These are phyloP conservation scores for Cladosporium sp. DNA, from an alignment of 2,329 filamentous ascomycete species.

Conservation along the genomic window DNA sequence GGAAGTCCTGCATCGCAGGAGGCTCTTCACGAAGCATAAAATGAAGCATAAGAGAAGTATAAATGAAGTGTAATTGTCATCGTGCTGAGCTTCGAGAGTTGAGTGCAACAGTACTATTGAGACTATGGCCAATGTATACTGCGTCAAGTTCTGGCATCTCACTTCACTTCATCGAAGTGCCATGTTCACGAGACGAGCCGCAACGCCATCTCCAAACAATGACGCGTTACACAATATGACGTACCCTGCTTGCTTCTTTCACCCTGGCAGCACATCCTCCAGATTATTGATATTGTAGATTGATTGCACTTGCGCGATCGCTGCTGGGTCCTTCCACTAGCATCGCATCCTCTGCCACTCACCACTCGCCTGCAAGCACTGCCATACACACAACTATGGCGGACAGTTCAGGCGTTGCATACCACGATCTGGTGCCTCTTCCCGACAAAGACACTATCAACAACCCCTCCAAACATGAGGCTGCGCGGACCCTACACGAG, in stretches of 20 bases:
- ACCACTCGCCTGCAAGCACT: background rate
- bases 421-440: conserved; percentile 39
- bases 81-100: background rate
- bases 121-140: background rate
- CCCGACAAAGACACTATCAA: conserved; percentile 37
- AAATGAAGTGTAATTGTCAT: background rate
- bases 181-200: background rate
- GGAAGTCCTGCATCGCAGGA: background rate
- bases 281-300: conserved; percentile 5
- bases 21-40: background rate
- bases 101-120: background rate
- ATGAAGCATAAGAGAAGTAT: background rate
- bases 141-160: background rate
- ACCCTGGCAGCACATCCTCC: conserved; percentile 18
- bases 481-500: conserved; percentile 40
- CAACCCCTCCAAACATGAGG: conserved; percentile 37
- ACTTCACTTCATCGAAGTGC: background rate
- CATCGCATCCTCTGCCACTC: background rate
- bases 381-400: conserved; percentile 19
- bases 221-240: conserved; percentile 11
- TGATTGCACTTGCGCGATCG: background rate
- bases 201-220: conserved; percentile 2
- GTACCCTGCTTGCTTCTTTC: conserved; percentile 16
- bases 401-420: conserved; percentile 13
- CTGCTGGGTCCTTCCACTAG: background rate